These are phyloP conservation scores for Colletotrichum melonis DNA, from an alignment of 2,329 filamentous ascomycete genomes.

Conservation along the genomic window DNA sequence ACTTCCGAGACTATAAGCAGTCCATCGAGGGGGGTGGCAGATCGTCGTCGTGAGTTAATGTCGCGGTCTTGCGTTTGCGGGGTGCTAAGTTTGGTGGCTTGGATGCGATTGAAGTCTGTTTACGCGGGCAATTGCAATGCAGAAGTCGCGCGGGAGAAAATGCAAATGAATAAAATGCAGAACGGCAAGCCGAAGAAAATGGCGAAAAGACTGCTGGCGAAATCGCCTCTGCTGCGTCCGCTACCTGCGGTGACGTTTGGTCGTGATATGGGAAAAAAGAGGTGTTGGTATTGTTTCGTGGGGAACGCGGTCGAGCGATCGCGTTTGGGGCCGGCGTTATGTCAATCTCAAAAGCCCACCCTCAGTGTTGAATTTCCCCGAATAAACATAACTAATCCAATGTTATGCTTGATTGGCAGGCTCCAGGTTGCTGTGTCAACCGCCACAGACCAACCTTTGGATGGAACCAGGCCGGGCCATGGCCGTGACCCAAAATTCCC, in stretches of 20 bases:
- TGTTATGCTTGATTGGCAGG: conserved; percentile 32
- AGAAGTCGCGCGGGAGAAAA: conserved; percentile 13
- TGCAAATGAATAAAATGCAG: conserved; percentile 26
- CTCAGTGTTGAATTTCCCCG: conserved; percentile 19
- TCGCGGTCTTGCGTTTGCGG: conserved; percentile 24
- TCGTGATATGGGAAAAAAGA: conserved; percentile 20
- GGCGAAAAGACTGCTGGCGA: not conserved
- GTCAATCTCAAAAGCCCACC: conserved; percentile 27
- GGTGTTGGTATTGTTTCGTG: conserved; percentile 27
- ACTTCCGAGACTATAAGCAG: conserved; percentile 4
- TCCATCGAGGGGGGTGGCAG: conserved; percentile 20
- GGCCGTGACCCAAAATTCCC: conserved; percentile 25
- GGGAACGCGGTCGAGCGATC: conserved; percentile 32
- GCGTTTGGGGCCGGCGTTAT: conserved; percentile 30
- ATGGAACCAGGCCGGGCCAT: not conserved
- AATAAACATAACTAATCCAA: conserved; percentile 32
- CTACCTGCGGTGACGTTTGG: conserved; percentile 12
- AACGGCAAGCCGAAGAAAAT: conserved; percentile 9
- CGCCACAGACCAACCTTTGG: not conserved
- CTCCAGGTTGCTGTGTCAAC: conserved; percentile 30
- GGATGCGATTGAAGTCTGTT: conserved; percentile 8
- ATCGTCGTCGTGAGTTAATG: not conserved
- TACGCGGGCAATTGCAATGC: conserved; percentile 21
- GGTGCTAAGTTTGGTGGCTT: conserved; percentile 7
- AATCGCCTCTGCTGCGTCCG: conserved; percentile 15